These are phyloP conservation scores for Onygenales sp. DNA, from an alignment of 2,329 filamentous ascomycete species.

Conservation along the genomic window DNA sequence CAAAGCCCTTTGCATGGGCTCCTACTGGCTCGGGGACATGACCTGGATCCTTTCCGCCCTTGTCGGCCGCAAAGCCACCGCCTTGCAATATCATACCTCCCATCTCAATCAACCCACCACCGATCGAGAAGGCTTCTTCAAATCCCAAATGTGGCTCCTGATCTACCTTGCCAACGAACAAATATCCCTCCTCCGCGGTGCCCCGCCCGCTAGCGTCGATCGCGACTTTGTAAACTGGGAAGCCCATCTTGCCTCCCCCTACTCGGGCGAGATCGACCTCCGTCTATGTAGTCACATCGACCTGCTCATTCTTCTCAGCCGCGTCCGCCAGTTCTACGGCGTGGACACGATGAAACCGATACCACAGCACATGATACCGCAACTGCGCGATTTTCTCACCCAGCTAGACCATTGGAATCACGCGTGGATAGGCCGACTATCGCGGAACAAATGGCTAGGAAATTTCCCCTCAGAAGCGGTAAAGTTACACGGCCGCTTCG, in stretches of 20 bases:
- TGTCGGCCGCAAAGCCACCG: conserved; percentile 34
- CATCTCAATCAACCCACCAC: conserved; percentile 7
- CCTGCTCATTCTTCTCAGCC: conserved; percentile 6
- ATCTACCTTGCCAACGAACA: conserved; percentile 15
- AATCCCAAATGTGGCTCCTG: conserved; percentile 35
- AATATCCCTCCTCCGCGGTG: conserved; percentile 7
- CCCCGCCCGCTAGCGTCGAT: conserved; percentile 6
- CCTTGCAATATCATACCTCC: conserved; percentile 29
- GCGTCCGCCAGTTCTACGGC: conserved; percentile 12
- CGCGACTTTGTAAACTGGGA: conserved; percentile 8
- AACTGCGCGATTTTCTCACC: conserved; percentile 17
- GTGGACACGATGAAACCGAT: conserved; percentile 15
- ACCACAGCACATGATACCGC: conserved; percentile 8
- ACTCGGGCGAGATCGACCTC: conserved; percentile 22
- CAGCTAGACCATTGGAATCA: conserved; percentile 22
- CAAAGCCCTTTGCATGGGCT: conserved; percentile 44
- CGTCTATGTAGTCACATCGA: conserved; percentile 9
- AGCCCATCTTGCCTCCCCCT: conserved; percentile 35
- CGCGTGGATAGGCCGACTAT: conserved; percentile 15
- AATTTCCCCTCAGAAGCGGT: conserved; percentile 40
- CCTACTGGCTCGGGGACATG: conserved; percentile 48
- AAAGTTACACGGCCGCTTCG: conserved; percentile 40
- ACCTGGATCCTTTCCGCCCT: conserved; percentile 39
- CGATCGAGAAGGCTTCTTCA: conserved; percentile 6
- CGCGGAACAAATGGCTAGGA: conserved; percentile 30